Percentiles rank a stretch among this genome's conserved stretches.
phyloP scores from a whole-genome alignment of 257 asterid species.

The Nicotiana tomentosiformis region DNA sequence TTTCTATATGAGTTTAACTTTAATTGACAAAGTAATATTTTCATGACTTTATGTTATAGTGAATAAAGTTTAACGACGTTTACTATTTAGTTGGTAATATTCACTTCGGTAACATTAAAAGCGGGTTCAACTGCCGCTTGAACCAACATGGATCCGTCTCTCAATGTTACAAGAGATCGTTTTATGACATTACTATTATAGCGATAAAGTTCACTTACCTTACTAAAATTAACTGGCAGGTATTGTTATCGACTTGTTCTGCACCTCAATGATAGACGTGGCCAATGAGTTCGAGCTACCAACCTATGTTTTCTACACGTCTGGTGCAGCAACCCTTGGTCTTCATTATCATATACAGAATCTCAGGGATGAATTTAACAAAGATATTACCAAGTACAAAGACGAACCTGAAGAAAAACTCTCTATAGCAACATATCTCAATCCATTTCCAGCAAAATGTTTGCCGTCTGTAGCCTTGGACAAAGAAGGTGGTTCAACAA shows the following conservation, averaged over 20 bases:
- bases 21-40: too few species aligned
- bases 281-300: constrained; percentile 45
- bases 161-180: neutral
- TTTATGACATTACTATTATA: neutral
- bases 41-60: too few species aligned
- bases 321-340: constrained; percentile 35
- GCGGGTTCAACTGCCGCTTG: too few species aligned
- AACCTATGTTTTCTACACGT: constrained; percentile 41
- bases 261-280: constrained; percentile 38
- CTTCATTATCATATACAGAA: constrained; percentile 4
- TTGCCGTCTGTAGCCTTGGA: constrained; percentile 19
- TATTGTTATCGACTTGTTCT: constrained; percentile 53
- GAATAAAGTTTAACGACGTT: too few species aligned
- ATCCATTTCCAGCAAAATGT: constrained; percentile 27
- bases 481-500: neutral
- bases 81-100: too few species aligned
- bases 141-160: too few species aligned
- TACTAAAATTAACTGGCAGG: constrained; percentile 14
- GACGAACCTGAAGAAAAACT: neutral
- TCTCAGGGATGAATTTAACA: constrained; percentile 21
- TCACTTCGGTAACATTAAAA: too few species aligned
- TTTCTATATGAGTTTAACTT: too few species aligned
- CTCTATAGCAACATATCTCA: constrained; percentile 13
- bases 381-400: constrained; percentile 13
- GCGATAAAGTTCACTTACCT: too few species aligned